Conservation (phyloP, 2,329 filamentous ascomycete species). For the Ophiostoma quercus region DNA sequence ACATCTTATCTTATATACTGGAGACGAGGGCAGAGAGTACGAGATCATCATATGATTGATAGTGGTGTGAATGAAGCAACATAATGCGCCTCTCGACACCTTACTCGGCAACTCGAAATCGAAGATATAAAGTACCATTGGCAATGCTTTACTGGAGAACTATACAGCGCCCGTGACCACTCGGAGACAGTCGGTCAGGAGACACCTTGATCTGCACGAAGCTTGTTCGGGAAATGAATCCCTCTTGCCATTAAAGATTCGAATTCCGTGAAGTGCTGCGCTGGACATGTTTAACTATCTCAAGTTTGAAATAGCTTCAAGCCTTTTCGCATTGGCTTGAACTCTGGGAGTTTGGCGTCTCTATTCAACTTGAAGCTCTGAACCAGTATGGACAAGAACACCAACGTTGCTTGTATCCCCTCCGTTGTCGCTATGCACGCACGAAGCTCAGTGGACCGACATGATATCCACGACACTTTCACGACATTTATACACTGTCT, state of each 20-base stretch:
- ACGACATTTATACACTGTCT: slow-evolving; percentile 6
- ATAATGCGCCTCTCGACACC: neutral
- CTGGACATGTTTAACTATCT: no score
- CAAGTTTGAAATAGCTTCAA: no score
- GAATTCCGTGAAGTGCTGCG: neutral
- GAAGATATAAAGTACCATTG: neutral
- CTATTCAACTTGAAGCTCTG: no score
- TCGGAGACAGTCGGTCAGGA: neutral
- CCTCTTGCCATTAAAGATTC: neutral
- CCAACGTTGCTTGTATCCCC: neutral
- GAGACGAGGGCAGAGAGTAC: neutral
- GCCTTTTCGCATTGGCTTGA: no score
- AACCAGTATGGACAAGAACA: no score
- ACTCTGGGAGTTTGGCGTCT: no score
- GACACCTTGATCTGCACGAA: neutral
- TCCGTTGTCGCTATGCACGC: neutral
- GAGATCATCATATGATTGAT: neutral
- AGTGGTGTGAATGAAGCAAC: neutral
- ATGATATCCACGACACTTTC: neutral
- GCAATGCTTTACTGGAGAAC: neutral
- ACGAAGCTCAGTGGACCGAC: neutral
- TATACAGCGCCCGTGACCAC: neutral
- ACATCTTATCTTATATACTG: neutral
- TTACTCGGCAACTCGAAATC: neutral
- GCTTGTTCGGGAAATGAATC: neutral